Evolutionary conservation across 139 green algal genomes (phyloP).

Genomic region (Volvox africanus): DNA sequence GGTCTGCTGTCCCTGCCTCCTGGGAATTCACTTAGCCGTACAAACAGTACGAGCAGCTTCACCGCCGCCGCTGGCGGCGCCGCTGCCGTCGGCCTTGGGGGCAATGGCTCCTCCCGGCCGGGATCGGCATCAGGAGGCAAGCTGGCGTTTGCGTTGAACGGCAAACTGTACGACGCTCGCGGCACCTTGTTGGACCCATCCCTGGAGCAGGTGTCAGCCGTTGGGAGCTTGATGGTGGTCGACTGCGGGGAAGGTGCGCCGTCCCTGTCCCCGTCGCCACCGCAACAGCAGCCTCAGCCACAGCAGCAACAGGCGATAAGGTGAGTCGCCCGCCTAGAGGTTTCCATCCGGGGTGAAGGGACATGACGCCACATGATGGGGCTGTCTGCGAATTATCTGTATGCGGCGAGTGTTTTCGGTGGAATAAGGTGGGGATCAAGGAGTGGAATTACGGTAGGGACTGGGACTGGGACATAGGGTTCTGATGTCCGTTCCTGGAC

Average conservation of each 20-base stretch:
- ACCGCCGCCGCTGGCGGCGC: neutral
- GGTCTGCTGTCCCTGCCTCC: neutral
- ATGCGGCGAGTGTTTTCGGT: too few relatives aligned
- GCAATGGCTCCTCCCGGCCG: neutral
- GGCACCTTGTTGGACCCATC: neutral
- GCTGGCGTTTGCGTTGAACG: conserved; percentile 38
- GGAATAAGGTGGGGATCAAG: too few relatives aligned
- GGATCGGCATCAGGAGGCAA: neutral
- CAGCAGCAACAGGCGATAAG: neutral
- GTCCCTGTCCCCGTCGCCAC: neutral
- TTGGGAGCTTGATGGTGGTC: neutral
- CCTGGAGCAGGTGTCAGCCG: neutral
- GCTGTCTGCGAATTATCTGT: too few relatives aligned
- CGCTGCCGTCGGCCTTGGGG: neutral
- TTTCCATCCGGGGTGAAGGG: too few relatives aligned
- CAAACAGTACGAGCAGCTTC: neutral
- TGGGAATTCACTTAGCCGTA: conserved; percentile 12
- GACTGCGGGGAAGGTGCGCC: conserved; percentile 18
- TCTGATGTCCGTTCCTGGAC: too few relatives aligned
- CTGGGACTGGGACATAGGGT: too few relatives aligned
- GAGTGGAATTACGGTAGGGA: too few relatives aligned
- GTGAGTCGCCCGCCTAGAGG: too few relatives aligned
- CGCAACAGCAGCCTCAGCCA: neutral
- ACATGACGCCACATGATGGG: too few relatives aligned
- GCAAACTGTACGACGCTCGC: conserved; percentile 28